A percentile compares a stretch with the other conserved stretches of the same genome.
Conservation (phyloP, 176 grass and related monocot species). For the Aegilops umbellulata region DNA sequence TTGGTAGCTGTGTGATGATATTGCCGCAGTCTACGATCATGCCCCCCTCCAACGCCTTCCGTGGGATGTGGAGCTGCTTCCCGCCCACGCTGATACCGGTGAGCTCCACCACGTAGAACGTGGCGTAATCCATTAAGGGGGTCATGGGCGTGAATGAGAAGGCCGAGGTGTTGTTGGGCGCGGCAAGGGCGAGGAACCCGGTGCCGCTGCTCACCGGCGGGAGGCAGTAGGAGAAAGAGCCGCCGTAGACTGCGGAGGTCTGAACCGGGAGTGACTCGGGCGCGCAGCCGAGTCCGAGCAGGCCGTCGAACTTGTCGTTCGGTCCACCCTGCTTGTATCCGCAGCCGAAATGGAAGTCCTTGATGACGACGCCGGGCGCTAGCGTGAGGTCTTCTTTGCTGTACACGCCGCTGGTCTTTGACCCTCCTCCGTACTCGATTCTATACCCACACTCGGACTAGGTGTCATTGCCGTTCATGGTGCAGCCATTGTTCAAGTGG, state of each 20-base stretch:
- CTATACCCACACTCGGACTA: not conserved
- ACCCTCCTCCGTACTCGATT: not conserved
- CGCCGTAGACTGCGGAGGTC: not conserved
- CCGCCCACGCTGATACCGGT: too few relatives aligned
- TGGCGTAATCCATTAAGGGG: too few relatives aligned
- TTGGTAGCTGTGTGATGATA: slow-evolving; percentile 42
- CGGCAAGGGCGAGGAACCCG: too few relatives aligned
- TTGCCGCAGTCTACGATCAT: slow-evolving; percentile 68
- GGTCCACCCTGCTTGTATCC: slow-evolving; percentile 33
- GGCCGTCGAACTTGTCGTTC: slow-evolving; percentile 46
- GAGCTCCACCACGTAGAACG: too few relatives aligned
- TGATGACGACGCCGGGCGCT: not conserved
- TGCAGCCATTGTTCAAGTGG: not conserved
- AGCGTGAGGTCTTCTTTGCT: slow-evolving; percentile 55
- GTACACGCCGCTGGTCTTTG: slow-evolving; percentile 41
- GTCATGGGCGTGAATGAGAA: too few relatives aligned
- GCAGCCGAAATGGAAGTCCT: slow-evolving; percentile 52
- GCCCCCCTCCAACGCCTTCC: slow-evolving; percentile 29
- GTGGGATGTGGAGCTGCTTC: slow-evolving; percentile 8
- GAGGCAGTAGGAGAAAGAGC: too few relatives aligned
- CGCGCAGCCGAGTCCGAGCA: slow-evolving; percentile 56
- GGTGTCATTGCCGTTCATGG: too few relatives aligned
- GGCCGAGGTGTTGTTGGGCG: too few relatives aligned
- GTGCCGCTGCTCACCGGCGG: too few relatives aligned
- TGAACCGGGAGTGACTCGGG: slow-evolving; percentile 35